A percentile compares a stretch with the other conserved stretches of the same genome.
Evolutionary conservation across 768 basidiomycete genomes (phyloP).

Genomic region (Stropharia rugosoannulata): DNA sequence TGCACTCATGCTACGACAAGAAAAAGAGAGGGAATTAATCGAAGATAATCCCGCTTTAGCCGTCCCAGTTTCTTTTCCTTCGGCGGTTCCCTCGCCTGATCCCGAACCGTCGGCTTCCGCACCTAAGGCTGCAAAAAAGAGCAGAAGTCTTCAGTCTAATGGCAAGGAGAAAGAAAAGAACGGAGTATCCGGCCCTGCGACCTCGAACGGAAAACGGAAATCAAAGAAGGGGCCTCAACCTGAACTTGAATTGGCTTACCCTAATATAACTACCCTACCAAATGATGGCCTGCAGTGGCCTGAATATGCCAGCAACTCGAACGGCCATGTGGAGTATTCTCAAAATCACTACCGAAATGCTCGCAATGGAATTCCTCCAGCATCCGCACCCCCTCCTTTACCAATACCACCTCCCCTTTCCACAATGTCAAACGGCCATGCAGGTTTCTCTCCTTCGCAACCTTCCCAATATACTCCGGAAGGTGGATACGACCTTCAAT

Average conservation of each 20-base stretch:
- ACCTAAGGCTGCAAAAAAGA: conserved; percentile 25
- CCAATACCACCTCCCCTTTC: conserved; percentile 16
- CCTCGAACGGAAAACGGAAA: conserved; percentile 17
- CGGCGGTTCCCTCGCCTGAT: conserved; percentile 19
- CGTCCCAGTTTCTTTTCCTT: conserved; percentile 25
- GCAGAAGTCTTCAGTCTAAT: conserved; percentile 22
- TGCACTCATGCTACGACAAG: conserved; percentile 48
- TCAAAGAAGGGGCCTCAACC: conserved; percentile 10
- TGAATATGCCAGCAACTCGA: background rate
- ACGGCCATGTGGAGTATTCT: conserved; percentile 2
- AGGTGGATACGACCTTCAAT: conserved; percentile 21
- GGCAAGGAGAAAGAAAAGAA: conserved; percentile 35
- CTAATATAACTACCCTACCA: background rate
- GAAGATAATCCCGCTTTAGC: conserved; percentile 58
- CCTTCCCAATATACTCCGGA: conserved; percentile 17
- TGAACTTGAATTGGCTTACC: background rate
- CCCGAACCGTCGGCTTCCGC: conserved; percentile 18
- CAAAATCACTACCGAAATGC: conserved; percentile 12
- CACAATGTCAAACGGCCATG: conserved; percentile 18
- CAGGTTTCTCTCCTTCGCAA: conserved; percentile 10
- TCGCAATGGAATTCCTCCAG: conserved; percentile 14
- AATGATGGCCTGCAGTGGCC: background rate
- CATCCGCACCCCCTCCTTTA: conserved; percentile 6
- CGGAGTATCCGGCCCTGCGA: conserved; percentile 22
- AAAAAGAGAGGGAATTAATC: conserved; percentile 34